Evolutionary conservation across 768 basidiomycete species (phyloP), one percentile per base, ranked within the genome.

Genomic region (Lyophyllum semitale): DNA sequence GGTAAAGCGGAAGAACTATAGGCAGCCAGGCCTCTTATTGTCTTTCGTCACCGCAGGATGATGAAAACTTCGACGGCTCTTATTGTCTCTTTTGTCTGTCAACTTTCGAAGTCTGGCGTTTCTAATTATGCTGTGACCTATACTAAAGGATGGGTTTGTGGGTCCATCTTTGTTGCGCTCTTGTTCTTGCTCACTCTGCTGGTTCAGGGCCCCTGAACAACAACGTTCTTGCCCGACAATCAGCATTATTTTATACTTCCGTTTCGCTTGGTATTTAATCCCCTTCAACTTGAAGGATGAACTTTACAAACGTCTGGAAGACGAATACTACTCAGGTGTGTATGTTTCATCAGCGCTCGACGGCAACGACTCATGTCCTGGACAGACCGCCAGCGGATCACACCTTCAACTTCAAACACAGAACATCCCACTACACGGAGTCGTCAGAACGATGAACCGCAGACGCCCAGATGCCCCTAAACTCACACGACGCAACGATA

Each of bases 61-160:
- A 46, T 27, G 25, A 18, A 46, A n/a, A n/a, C n/a, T 5, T 5
- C 45, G 18, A 8, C 6, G 30, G 7, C 15, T 17, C 27, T 46
- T 46, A 46, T 46, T 46, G 45, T 46, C 45, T 46, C 45, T 46
- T 46, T 46, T 46, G 45, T 46, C 17, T 13, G n/a, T 8, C 26
- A 6, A 13, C 30, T 18, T 27, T 15, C 23, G 25, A 25, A 25
- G 43, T 22, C 25, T 46, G 27, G n/a, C 26, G 30, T 46, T n/a
- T 2, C 26, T 46, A 46, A 46, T 46, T 27, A 46, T 46, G 45
- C 18, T 46, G 27, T 15, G 26, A 3, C 27, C 15, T 46, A n/a
- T 27, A n/a, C 30, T 29, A 46, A 46, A 15, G 27, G 18, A 18
- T 8, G 17, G 43, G 25, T 45, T 12, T 45, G 27, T 46, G 30